Conservation (phyloP, 306 rosid genomes). For the Rosa lucieae region DNA sequence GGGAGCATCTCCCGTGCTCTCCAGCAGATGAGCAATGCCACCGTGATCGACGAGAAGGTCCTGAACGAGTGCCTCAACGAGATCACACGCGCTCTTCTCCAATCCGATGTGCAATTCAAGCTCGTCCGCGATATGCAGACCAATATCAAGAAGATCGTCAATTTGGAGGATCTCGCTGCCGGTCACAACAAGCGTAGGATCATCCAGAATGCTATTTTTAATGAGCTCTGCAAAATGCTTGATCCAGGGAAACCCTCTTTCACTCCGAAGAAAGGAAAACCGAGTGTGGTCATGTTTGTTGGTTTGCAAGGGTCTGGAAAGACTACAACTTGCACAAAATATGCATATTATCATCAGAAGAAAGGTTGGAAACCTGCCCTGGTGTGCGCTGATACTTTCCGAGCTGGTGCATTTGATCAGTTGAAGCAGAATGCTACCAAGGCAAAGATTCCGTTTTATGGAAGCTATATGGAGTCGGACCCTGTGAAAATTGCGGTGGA, state of each 20-base stretch:
- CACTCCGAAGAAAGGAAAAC: constrained; percentile 78
- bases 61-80: constrained; percentile 86
- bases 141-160: constrained; percentile 80
- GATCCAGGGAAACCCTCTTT: constrained; percentile 89
- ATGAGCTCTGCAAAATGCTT: constrained; percentile 84
- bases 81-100: constrained; percentile 92
- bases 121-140: constrained; percentile 83
- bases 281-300: constrained; percentile 85
- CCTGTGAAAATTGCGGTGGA: constrained; percentile 80
- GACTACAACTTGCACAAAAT: constrained; percentile 90
- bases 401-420: constrained; percentile 98
- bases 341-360: constrained; percentile 77
- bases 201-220: constrained; percentile 86
- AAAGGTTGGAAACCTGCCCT: constrained; percentile 96
- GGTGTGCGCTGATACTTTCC: constrained; percentile 92
- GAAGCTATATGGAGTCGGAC: constrained; percentile 82
- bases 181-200: constrained; percentile 87
- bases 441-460: constrained; percentile 93
- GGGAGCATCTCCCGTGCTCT: constrained; percentile 97
- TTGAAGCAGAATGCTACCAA: constrained; percentile 89
- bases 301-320: constrained; percentile 96
- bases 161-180: constrained; percentile 86
- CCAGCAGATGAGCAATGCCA: constrained; percentile 97
- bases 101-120: constrained; percentile 89
- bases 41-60: constrained; percentile 86